phyloP scores from a whole-genome alignment of 176 grass and related monocot genomes.

The Chloris gayana region DNA sequence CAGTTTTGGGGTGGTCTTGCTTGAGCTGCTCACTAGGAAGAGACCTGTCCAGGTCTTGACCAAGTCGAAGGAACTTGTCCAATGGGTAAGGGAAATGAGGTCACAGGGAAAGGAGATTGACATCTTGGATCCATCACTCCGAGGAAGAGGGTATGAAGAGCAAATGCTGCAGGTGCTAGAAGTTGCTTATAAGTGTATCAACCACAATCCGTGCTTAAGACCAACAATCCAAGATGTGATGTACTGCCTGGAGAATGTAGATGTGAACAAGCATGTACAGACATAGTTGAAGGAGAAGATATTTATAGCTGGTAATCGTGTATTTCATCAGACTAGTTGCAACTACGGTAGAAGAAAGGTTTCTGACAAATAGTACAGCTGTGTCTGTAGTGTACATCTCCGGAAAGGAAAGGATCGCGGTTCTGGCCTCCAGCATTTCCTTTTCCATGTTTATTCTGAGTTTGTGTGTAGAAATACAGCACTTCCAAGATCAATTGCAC shows the following conservation, averaged over 20 bases:
- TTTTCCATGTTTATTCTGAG: background rate
- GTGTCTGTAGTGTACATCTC: conserved; percentile 31
- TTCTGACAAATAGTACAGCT: conserved; percentile 42
- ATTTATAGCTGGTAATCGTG: conserved; percentile 21
- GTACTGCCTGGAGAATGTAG: conserved; percentile 54
- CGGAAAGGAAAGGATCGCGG: conserved; percentile 7
- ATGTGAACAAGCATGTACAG: conserved; percentile 32
- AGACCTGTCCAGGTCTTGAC: conserved; percentile 76
- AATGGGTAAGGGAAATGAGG: conserved; percentile 70
- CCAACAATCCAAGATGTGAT: conserved; percentile 75
- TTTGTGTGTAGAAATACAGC: conserved; percentile 3
- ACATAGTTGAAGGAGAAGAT: conserved; percentile 32
- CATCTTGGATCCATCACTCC: conserved; percentile 54
- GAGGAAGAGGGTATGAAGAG: conserved; percentile 61
- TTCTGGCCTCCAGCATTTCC: conserved; percentile 17
- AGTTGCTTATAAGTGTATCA: conserved; percentile 70
- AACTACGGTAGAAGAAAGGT: conserved; percentile 25
- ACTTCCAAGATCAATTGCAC: background rate
- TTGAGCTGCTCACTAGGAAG: conserved; percentile 81
- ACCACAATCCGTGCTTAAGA: conserved; percentile 61
- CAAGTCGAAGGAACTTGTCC: conserved; percentile 64
- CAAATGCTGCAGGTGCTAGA: conserved; percentile 79
- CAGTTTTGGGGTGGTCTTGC: conserved; percentile 89
- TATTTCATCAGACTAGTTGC: conserved; percentile 29
- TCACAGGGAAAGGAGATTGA: conserved; percentile 55